Evolutionary conservation across 129 eudicot genomes (phyloP).

Genomic region (Helianthus annuus): HanXRQr2.0-SUNRISE NC_035437.2:7465798-7466297

Average conservation of each 20-base stretch:
- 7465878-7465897: background rate
- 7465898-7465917: conserved; percentile 1
- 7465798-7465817: too few species aligned
- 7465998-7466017: conserved; percentile 12
- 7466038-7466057: conserved; percentile 6
- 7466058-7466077: background rate
- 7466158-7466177: too few species aligned
- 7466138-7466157: too few species aligned
- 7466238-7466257: too few species aligned
- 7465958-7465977: background rate
- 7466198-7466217: too few species aligned
- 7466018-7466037: background rate
- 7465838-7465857: too few species aligned
- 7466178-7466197: too few species aligned
- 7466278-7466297: too few species aligned
- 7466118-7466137: background rate
- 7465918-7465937: background rate
- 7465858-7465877: too few species aligned
- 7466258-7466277: too few species aligned
- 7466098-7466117: background rate
- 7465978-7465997: background rate
- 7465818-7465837: too few species aligned
- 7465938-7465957: conserved; percentile 5
- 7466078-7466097: background rate
- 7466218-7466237: too few species aligned